Evolutionary conservation across 371 early-diverging fungal species (phyloP).

Genomic region (Circinella umbellata): DNA sequence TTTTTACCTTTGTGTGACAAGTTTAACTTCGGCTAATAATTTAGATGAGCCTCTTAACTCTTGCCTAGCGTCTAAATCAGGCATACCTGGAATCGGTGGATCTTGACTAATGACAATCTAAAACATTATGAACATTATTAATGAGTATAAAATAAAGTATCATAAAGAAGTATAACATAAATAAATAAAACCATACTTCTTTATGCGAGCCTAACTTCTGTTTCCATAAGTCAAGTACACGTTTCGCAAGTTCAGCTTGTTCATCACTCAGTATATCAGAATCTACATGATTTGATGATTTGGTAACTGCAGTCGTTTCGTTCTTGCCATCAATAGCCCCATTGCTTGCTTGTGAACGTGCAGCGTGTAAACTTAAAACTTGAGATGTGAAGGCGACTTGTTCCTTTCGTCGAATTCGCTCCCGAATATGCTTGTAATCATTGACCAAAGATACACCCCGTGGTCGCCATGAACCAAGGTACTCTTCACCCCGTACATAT

Average conservation of each 20-base stretch:
- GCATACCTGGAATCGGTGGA: conserved; percentile 35
- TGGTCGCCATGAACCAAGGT: conserved; percentile 77
- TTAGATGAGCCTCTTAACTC: conserved; percentile 34
- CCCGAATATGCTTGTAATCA: conserved; percentile 58
- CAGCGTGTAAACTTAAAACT: conserved; percentile 18
- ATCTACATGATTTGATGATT: conserved; percentile 4
- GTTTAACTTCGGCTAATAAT: conserved; percentile 63
- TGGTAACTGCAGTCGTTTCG: conserved; percentile 5
- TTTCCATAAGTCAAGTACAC: conserved; percentile 54
- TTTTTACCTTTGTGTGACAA: conserved; percentile 60
- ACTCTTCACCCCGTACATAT: conserved; percentile 89
- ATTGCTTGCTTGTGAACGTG: conserved; percentile 23
- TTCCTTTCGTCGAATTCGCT: conserved; percentile 34
- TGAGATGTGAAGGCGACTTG: conserved; percentile 22
- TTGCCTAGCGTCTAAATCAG: conserved; percentile 34
- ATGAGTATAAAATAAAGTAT: not conserved
- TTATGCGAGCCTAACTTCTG: conserved; percentile 42
- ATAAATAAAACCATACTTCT: conserved; percentile 44
- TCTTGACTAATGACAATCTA: conserved; percentile 60
- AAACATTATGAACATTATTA: not conserved
- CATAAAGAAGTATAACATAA: not conserved
- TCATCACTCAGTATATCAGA: conserved; percentile 4
- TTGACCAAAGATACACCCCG: conserved; percentile 73
- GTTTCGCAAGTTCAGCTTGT: conserved; percentile 37
- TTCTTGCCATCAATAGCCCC: conserved; percentile 11